Conservation (phyloP, 1,284 basidiomycete genomes). For the Fomitopsis palustris region DNA sequence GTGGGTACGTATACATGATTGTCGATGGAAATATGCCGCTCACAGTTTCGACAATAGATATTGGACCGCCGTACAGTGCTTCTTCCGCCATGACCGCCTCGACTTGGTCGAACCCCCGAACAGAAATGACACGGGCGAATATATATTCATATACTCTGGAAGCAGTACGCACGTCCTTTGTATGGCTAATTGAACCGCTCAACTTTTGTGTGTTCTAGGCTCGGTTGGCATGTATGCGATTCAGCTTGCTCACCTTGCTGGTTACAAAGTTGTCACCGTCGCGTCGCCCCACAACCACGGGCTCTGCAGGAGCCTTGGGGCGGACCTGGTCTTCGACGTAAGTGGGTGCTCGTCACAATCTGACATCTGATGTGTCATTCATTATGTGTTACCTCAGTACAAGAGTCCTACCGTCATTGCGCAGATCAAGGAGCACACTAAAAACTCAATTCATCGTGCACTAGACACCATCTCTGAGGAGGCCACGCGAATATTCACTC, state of each 20-base stretch:
- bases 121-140: neutral
- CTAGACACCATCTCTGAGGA: conserved; percentile 21
- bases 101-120: neutral
- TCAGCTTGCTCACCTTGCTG: conserved; percentile 38
- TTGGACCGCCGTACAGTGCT: conserved; percentile 30
- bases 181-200: neutral
- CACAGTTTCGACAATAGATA: conserved; percentile 3
- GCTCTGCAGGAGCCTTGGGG: conserved; percentile 37
- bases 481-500: conserved; percentile 9
- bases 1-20: too few species aligned
- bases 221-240: conserved; percentile 40
- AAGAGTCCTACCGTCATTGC: conserved; percentile 19
- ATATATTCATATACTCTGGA: neutral
- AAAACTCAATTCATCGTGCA: conserved; percentile 16
- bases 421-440: conserved; percentile 22
- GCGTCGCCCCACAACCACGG: conserved; percentile 36
- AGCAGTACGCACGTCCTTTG: neutral
- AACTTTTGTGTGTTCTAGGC: conserved; percentile 6
- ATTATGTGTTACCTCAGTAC: conserved; percentile 13
- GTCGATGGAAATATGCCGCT: neutral
- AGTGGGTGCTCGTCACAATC: neutral
- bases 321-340: conserved; percentile 35
- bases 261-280: conserved; percentile 38
- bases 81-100: conserved; percentile 18
- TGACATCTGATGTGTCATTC: neutral